phyloP scores from a whole-genome alignment of 441 rosid species.

The Gossypium davidsonii region DNA sequence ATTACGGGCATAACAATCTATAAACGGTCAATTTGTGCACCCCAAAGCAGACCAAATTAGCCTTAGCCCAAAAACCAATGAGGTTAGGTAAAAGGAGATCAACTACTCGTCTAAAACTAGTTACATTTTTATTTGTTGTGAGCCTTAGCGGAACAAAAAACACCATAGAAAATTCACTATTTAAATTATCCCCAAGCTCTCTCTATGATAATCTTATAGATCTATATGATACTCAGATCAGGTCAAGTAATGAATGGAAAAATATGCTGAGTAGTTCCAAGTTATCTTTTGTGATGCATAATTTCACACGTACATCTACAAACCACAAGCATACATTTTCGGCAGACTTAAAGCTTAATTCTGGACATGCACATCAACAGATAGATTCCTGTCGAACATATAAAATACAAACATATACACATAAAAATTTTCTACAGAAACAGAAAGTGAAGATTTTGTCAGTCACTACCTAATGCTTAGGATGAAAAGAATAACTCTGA shows the following conservation, averaged over 20 bases:
- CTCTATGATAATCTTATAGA: not conserved
- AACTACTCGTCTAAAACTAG: not conserved
- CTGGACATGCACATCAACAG: not conserved
- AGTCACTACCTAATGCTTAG: conserved; percentile 64
- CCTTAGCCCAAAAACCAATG: conserved; percentile 10
- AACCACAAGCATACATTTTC: not conserved
- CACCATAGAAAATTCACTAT: not conserved
- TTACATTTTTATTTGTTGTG: not conserved
- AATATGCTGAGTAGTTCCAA: not conserved
- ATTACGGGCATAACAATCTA: not conserved
- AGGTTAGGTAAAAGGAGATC: not conserved
- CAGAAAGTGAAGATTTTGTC: not conserved
- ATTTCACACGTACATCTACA: not conserved
- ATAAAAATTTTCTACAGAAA: not conserved
- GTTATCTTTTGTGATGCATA: not conserved
- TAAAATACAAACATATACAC: not conserved
- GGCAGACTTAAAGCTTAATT: not conserved
- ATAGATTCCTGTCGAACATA: not conserved
- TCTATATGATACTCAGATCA: not conserved
- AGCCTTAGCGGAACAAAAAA: not conserved
- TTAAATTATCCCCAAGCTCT: not conserved
- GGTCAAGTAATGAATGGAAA: not conserved
- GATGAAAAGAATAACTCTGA: conserved; percentile 74
- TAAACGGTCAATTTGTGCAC: not conserved
- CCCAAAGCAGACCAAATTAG: not conserved